Evolutionary conservation across 2,329 filamentous ascomycete genomes (phyloP), one percentile per base, ranked within the genome.

Genomic region (Pleurostoma richardsiae): DNA sequence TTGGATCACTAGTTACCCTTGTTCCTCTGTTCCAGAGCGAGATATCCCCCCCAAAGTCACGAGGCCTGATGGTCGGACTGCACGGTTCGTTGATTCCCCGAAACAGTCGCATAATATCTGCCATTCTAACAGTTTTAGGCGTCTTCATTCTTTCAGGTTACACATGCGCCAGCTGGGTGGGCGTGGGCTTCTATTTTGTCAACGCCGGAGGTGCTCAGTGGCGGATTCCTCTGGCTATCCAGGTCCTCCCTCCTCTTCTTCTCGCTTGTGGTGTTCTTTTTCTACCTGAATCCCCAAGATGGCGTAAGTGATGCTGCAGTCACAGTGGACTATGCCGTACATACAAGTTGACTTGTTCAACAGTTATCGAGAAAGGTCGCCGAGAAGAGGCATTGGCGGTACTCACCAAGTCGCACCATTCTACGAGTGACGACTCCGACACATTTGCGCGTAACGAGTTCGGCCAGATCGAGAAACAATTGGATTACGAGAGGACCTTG

Each of bases 1-100:
- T 57, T 6, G 63, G 64, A 47, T 60, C 59, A 56, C 52, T 60
- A 36, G 47, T 64, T 6, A 57, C 58, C 5, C 58, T 60, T 29
- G 59, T 65, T 41, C 62, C 64, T 41, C 57, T 66, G 50, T 60
- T 55, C 55, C 62, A 66, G 58, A 56, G 56, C 41, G 60, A 65
- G 42, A 54, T 64, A 30, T 57, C 61, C 2, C 62, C 63, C 6
- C 51, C 54, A 6, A 49, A 58, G 27, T 54, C 60, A 30, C 58
- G 63, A 28, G 63, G 59, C 7, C 57, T 55, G 19, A 52, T 66
- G 2, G 60, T 66, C 29, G 59, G 63, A 30, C 54, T 65, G 10
- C 62, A 66, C 42, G 61, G 55, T 26, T 19, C 19, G 19, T 19
- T 19, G 19, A 19, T 19, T 19, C 19, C 19, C 19, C 19, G 19